These are phyloP conservation scores for Helicocarpus griseus DNA, from an alignment of 2,329 filamentous ascomycete genomes.

Conservation along the genomic window DNA sequence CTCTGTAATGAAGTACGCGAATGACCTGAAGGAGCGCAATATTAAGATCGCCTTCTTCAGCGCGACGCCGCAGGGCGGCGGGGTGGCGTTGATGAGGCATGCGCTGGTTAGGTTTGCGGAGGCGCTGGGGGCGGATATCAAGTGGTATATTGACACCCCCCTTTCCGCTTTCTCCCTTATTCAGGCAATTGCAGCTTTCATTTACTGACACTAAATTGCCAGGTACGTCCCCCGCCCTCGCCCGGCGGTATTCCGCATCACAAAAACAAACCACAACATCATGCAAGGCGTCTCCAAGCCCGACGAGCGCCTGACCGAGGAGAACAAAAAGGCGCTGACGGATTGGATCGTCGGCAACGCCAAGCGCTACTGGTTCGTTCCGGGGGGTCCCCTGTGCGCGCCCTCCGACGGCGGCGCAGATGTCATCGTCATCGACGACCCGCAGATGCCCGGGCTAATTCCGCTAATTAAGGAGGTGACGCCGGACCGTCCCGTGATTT, in stretches of 20 bases:
- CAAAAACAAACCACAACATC: constrained; percentile 83
- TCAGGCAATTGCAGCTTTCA: background rate
- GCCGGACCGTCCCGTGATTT: constrained; percentile 66
- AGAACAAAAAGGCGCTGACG: constrained; percentile 54
- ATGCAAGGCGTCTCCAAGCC: constrained; percentile 66
- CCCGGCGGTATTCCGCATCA: constrained; percentile 70
- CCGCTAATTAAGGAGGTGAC: constrained; percentile 62
- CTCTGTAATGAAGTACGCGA: constrained; percentile 53
- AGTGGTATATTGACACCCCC: constrained; percentile 49
- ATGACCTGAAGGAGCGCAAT: constrained; percentile 53
- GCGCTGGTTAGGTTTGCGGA: constrained; percentile 63
- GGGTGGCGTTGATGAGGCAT: constrained; percentile 73
- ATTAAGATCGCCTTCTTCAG: constrained; percentile 70
- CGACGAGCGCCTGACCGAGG: constrained; percentile 52
- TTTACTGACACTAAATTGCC: constrained; percentile 1
- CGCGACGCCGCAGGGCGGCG: constrained; percentile 70
- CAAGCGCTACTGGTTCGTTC: constrained; percentile 60
- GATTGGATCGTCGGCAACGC: constrained; percentile 68
- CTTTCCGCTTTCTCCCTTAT: background rate
- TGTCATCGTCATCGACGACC: constrained; percentile 69
- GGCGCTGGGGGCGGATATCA: constrained; percentile 56
- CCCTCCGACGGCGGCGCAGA: constrained; percentile 63
- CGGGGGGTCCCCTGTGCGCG: constrained; percentile 56
- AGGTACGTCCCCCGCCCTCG: constrained; percentile 68
- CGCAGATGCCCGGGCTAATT: constrained; percentile 73